phyloP scores from a whole-genome alignment of 106 monocot genomes.

The Allium sativum region DNA sequence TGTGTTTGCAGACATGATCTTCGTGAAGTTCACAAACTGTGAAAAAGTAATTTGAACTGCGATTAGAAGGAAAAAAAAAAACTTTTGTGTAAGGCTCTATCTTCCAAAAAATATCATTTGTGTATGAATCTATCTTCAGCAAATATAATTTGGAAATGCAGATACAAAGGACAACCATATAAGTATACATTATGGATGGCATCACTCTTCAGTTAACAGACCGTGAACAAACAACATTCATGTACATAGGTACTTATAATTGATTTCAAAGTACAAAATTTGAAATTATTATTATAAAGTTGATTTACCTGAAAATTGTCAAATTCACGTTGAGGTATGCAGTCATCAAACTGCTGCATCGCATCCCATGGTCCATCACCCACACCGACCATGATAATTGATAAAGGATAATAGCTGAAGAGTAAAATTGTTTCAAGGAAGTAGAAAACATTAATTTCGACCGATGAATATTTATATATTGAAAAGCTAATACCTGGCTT shows the following conservation, averaged over 20 bases:
- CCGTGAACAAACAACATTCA: too few species aligned
- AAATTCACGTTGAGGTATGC: slow-evolving; percentile 75
- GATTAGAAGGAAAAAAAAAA: too few species aligned
- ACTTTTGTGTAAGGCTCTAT: too few species aligned
- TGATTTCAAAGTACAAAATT: neutral
- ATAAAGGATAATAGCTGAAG: slow-evolving; percentile 85
- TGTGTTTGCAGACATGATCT: slow-evolving; percentile 64
- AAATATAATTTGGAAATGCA: too few species aligned
- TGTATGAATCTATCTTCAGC: too few species aligned
- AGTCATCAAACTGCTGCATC: slow-evolving; percentile 94
- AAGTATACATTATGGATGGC: too few species aligned
- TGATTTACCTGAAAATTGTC: slow-evolving; percentile 90
- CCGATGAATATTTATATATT: neutral
- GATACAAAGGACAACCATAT: too few species aligned
- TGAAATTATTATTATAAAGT: neutral
- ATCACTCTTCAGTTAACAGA: too few species aligned
- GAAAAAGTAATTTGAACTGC: neutral
- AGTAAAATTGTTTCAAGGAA: slow-evolving; percentile 11
- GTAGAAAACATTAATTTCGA: slow-evolving; percentile 3
- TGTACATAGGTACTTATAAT: too few species aligned
- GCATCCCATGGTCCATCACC: slow-evolving; percentile 98
- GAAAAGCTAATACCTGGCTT: slow-evolving; percentile 52
- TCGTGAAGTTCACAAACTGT: slow-evolving; percentile 95
- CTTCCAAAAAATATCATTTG: too few species aligned
- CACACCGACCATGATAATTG: slow-evolving; percentile 97